phyloP scores from a whole-genome alignment of 345 rosid species.

The Rhodamnia rubescens region DNA sequence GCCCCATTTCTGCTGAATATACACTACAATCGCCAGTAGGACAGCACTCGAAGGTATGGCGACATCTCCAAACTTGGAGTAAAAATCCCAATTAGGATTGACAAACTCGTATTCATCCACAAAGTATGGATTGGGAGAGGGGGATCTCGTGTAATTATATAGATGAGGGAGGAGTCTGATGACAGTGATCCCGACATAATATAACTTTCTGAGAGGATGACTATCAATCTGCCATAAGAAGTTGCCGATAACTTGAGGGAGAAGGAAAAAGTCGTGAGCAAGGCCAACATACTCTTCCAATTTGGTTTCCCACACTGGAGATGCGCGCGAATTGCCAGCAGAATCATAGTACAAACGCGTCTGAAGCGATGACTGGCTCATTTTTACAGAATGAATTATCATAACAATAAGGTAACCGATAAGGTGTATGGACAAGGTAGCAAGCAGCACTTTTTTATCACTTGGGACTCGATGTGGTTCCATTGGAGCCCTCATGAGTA shows the following conservation, averaged over 20 bases:
- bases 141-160: slow-evolving; percentile 48
- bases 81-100: slow-evolving; percentile 61
- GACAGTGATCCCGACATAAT: slow-evolving; percentile 52
- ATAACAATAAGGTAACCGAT: slow-evolving; percentile 46
- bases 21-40: slow-evolving; percentile 41
- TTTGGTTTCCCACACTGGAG: slow-evolving; percentile 47
- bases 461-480: slow-evolving; percentile 60
- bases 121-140: slow-evolving; percentile 50
- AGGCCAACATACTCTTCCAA: slow-evolving; percentile 82
- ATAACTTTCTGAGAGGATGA: slow-evolving; percentile 52
- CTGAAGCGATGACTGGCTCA: slow-evolving; percentile 12
- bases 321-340: slow-evolving; percentile 10
- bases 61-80: slow-evolving; percentile 62
- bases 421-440: slow-evolving; percentile 33
- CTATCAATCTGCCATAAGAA: slow-evolving; percentile 57
- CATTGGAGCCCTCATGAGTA: slow-evolving; percentile 30
- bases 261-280: slow-evolving; percentile 78
- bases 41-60: slow-evolving; percentile 57
- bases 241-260: slow-evolving; percentile 78
- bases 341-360: slow-evolving; percentile 14
- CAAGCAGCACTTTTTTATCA: slow-evolving; percentile 44
- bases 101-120: slow-evolving; percentile 57
- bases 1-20: slow-evolving; percentile 72
- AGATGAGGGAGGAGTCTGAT: slow-evolving; percentile 74
- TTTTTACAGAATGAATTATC: slow-evolving; percentile 30